Conservation (phyloP, 208 protist genomes). For the Leishmania aethiopica region DNA sequence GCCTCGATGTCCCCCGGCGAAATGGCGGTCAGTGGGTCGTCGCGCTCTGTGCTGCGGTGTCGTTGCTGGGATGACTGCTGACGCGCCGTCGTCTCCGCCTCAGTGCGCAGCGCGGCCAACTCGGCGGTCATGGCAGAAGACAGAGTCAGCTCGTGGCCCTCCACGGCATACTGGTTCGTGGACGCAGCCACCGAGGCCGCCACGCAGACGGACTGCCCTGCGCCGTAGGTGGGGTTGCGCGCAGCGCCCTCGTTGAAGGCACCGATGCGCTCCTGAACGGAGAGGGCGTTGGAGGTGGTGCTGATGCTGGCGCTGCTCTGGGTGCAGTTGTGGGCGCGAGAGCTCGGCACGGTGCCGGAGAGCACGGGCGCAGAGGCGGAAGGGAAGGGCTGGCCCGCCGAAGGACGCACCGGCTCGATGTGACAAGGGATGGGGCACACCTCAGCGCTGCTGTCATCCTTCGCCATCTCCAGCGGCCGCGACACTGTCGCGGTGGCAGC, state of each 20-base stretch:
- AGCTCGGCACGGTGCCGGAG: conserved; percentile 1
- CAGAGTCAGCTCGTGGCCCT: conserved; percentile 17
- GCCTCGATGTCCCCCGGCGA: background rate
- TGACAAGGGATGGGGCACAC: background rate
- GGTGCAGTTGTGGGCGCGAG: background rate
- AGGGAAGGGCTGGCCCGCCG: conserved; percentile 18
- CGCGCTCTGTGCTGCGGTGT: background rate
- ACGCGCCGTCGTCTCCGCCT: conserved; percentile 3
- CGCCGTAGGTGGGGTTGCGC: background rate
- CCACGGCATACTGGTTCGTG: background rate
- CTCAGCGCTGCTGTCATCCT: background rate
- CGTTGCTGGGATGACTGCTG: background rate
- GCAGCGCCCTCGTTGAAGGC: conserved; percentile 25
- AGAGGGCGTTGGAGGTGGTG: background rate
- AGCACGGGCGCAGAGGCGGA: background rate
- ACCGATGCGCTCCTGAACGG: conserved; percentile 17
- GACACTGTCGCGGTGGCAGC: background rate
- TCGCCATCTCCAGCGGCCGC: background rate
- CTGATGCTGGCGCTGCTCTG: conserved; percentile 10
- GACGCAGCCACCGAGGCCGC: background rate
- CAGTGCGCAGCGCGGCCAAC: conserved; percentile 4
- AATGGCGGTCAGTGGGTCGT: background rate
- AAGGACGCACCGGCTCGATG: conserved; percentile 8
- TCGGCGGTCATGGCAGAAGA: conserved; percentile 18
- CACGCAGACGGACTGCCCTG: background rate